Percentiles rank a stretch among this genome's conserved stretches.
Evolutionary conservation across 495 filamentous ascomycete genomes (phyloP).

Genomic region (Talaromyces nanjingensis): DNA sequence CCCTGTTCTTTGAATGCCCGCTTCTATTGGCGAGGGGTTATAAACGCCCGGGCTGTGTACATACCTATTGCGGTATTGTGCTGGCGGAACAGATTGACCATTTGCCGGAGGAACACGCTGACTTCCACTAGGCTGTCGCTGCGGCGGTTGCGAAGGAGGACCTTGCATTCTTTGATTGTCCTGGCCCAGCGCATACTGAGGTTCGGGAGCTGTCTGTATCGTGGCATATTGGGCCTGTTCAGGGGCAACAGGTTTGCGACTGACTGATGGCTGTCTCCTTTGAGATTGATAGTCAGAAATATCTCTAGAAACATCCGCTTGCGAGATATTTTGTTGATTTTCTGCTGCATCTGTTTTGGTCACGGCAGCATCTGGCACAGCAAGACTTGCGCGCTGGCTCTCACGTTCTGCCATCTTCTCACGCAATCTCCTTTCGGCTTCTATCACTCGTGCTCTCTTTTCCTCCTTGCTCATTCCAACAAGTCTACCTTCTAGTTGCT

Average conservation of each 20-base stretch:
- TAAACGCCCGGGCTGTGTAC: background rate
- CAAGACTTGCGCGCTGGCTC: slow-evolving; percentile 18
- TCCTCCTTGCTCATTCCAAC: slow-evolving; percentile 89
- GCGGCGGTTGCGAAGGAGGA: background rate
- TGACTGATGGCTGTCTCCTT: background rate
- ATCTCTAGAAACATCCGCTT: background rate
- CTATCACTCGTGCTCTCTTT: slow-evolving; percentile 71
- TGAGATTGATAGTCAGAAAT: background rate
- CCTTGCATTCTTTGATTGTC: background rate
- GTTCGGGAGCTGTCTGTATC: slow-evolving; percentile 1
- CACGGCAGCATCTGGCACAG: slow-evolving; percentile 5
- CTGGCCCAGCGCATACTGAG: slow-evolving; percentile 6
- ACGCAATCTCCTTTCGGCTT: slow-evolving; percentile 58
- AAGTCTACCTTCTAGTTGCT: slow-evolving; percentile 82
- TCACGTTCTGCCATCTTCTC: slow-evolving; percentile 39
- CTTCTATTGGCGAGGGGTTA: background rate
- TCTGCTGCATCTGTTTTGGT: background rate
- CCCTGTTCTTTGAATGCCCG: background rate
- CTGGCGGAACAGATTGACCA: background rate
- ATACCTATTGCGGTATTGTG: background rate
- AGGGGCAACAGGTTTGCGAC: background rate
- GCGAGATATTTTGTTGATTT: background rate
- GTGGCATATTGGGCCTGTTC: slow-evolving; percentile 10
- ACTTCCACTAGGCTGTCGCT: background rate
- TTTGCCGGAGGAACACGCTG: background rate